These are phyloP conservation scores for Diplosphaera chodatii DNA, from an alignment of 139 green algal species.

Conservation along the genomic window DNA sequence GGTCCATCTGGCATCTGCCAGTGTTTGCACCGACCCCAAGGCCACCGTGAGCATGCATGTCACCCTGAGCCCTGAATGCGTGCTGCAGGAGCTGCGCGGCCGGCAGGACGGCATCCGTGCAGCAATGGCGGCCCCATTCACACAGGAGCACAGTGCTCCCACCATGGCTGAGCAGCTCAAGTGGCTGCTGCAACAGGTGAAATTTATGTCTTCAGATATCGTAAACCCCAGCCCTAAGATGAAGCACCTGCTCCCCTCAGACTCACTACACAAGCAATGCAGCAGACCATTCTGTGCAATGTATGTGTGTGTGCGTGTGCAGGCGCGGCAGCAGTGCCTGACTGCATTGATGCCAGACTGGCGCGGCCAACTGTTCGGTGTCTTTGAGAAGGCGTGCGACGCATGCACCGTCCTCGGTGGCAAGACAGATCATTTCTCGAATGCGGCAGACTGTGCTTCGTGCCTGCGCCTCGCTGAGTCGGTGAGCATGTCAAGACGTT, in stretches of 20 bases:
- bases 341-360: background rate
- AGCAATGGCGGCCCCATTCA: background rate
- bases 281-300: too few species aligned
- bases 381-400: background rate
- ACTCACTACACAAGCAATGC: too few species aligned
- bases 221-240: too few species aligned
- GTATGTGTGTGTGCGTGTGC: too few species aligned
- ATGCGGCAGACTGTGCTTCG: background rate
- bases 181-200: slow-evolving; percentile 23
- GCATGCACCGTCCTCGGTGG: background rate
- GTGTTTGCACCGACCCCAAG: too few species aligned
- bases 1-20: too few species aligned
- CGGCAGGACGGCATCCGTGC: slow-evolving; percentile 14
- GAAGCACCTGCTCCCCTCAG: too few species aligned
- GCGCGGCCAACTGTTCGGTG: background rate
- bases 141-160: background rate
- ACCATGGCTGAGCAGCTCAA: slow-evolving; percentile 14
- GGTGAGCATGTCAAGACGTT: too few species aligned
- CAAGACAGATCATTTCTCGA: background rate
- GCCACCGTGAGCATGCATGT: too few species aligned
- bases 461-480: slow-evolving; percentile 1
- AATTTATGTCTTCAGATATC: too few species aligned
- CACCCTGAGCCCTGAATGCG: too few species aligned
- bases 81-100: background rate
- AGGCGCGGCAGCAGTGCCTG: too few species aligned